Percentiles rank a stretch among this genome's conserved stretches.
Evolutionary conservation across 2,329 filamentous ascomycete species (phyloP).

Genomic region (Calonectria pseudoturangicola): DNA sequence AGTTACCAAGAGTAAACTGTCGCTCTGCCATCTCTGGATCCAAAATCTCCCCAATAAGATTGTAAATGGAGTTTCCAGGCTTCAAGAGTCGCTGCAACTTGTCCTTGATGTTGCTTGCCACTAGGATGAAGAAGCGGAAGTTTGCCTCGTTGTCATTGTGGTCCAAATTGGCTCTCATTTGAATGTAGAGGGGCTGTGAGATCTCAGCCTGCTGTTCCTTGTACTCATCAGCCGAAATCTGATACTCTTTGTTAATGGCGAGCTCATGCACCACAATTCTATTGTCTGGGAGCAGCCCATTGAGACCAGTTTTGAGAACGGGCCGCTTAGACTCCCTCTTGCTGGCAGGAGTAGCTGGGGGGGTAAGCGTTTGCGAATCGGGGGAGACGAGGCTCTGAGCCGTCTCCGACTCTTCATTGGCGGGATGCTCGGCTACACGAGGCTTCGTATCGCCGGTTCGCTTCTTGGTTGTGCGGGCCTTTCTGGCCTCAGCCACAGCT

Average conservation of each 20-base stretch:
- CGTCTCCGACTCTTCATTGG: slow-evolving; percentile 61
- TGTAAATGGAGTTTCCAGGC: slow-evolving; percentile 83
- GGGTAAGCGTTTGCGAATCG: slow-evolving; percentile 71
- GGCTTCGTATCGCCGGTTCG: slow-evolving; percentile 82
- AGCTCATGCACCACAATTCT: slow-evolving; percentile 86
- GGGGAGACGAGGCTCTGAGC: slow-evolving; percentile 62
- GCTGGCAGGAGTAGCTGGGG: slow-evolving; percentile 70
- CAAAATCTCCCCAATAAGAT: slow-evolving; percentile 83
- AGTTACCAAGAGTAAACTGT: slow-evolving; percentile 82
- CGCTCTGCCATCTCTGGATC: slow-evolving; percentile 82
- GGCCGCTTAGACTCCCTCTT: slow-evolving; percentile 62
- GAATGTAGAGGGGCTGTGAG: slow-evolving; percentile 71
- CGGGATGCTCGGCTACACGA: slow-evolving; percentile 73
- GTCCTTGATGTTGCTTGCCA: slow-evolving; percentile 81
- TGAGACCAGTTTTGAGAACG: slow-evolving; percentile 64
- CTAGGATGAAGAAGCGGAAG: slow-evolving; percentile 80
- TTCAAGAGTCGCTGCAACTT: slow-evolving; percentile 84
- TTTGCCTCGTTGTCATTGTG: slow-evolving; percentile 79
- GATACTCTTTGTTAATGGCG: slow-evolving; percentile 86
- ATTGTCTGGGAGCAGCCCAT: slow-evolving; percentile 80
- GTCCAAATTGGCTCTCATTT: slow-evolving; percentile 78
- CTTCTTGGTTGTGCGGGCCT: slow-evolving; percentile 78
- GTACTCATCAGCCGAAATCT: slow-evolving; percentile 78
- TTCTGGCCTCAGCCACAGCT: slow-evolving; percentile 83
- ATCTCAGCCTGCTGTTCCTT: slow-evolving; percentile 73